phyloP scores from a whole-genome alignment of 305 asterid species.

The Caryopteris hybrid region DNA sequence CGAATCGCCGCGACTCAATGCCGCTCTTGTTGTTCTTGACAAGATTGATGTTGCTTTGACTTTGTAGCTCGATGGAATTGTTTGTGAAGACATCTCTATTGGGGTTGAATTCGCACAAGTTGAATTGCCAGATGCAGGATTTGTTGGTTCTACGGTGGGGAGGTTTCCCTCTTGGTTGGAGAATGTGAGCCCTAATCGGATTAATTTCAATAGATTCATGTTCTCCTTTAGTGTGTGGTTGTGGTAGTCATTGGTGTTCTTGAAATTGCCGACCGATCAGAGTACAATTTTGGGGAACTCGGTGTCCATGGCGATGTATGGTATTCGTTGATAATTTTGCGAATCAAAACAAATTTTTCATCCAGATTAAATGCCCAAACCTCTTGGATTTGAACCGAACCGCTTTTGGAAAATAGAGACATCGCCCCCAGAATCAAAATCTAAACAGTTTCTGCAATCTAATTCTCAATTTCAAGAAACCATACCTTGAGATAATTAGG shows the following conservation, averaged over 20 bases:
- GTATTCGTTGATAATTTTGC: conserved; percentile 33
- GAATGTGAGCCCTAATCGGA: conserved; percentile 46
- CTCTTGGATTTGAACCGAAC: too few species aligned
- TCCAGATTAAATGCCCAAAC: conserved; percentile 41
- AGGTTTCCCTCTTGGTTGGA: conserved; percentile 36
- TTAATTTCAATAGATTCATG: conserved; percentile 38
- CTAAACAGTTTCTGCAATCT: too few species aligned
- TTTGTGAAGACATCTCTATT: conserved; percentile 29
- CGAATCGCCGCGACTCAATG: conserved; percentile 27
- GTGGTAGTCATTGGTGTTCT: conserved; percentile 34
- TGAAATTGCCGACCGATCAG: conserved; percentile 41
- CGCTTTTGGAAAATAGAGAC: too few species aligned
- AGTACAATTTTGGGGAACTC: too few species aligned
- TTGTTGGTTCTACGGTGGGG: conserved; percentile 29
- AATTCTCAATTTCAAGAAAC: too few species aligned
- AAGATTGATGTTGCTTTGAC: conserved; percentile 39
- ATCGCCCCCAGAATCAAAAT: too few species aligned
- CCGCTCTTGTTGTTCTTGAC: conserved; percentile 27
- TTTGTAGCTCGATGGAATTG: conserved; percentile 35
- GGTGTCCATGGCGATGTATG: conserved; percentile 48
- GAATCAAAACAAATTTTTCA: conserved; percentile 28
- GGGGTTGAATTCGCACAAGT: conserved; percentile 43
- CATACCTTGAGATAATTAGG: too few species aligned
- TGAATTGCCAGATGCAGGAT: conserved; percentile 41
- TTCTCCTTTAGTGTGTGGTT: conserved; percentile 40